These are phyloP conservation scores for Boletus rubroflammeus DNA, from an alignment of 768 basidiomycete species.

Conservation along the genomic window DNA sequence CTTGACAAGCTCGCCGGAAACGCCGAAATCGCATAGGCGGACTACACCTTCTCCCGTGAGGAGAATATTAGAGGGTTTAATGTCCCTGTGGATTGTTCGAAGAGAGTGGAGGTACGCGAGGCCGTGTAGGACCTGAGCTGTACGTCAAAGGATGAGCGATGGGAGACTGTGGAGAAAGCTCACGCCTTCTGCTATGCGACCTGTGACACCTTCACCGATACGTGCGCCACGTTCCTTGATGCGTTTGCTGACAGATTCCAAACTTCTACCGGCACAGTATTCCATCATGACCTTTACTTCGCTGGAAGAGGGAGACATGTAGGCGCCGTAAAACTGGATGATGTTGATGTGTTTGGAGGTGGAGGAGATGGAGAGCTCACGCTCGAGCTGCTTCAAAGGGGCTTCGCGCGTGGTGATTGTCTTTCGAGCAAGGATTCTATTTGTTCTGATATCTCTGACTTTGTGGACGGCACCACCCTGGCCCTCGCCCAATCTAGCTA, in stretches of 20 bases:
- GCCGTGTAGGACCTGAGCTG: slow-evolving; percentile 75
- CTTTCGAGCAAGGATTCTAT: slow-evolving; percentile 87
- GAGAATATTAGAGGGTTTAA: slow-evolving; percentile 92
- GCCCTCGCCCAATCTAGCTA: slow-evolving; percentile 84
- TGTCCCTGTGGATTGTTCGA: slow-evolving; percentile 93
- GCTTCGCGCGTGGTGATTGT: slow-evolving; percentile 89
- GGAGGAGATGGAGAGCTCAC: slow-evolving; percentile 89
- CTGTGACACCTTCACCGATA: slow-evolving; percentile 85
- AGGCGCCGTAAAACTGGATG: slow-evolving; percentile 89
- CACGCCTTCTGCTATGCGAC: slow-evolving; percentile 91
- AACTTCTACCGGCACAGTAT: slow-evolving; percentile 78
- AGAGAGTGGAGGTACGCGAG: slow-evolving; percentile 87
- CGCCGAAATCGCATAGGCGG: slow-evolving; percentile 95
- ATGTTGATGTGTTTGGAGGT: slow-evolving; percentile 84
- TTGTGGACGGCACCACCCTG: slow-evolving; percentile 96
- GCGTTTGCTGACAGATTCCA: slow-evolving; percentile 85
- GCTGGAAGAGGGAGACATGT: slow-evolving; percentile 78
- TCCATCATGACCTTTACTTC: slow-evolving; percentile 98
- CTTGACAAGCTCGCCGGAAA: slow-evolving; percentile 91
- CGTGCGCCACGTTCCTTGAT: slow-evolving; percentile 75
- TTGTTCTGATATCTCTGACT: slow-evolving; percentile 79
- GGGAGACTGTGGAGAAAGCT: slow-evolving; percentile 26
- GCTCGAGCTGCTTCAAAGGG: slow-evolving; percentile 86
- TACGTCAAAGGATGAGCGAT: slow-evolving; percentile 5
- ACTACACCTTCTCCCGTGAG: slow-evolving; percentile 85